Evolutionary conservation across 805 yeast genomes (phyloP).

Genomic region (Metschnikowia kofuensis): DNA sequence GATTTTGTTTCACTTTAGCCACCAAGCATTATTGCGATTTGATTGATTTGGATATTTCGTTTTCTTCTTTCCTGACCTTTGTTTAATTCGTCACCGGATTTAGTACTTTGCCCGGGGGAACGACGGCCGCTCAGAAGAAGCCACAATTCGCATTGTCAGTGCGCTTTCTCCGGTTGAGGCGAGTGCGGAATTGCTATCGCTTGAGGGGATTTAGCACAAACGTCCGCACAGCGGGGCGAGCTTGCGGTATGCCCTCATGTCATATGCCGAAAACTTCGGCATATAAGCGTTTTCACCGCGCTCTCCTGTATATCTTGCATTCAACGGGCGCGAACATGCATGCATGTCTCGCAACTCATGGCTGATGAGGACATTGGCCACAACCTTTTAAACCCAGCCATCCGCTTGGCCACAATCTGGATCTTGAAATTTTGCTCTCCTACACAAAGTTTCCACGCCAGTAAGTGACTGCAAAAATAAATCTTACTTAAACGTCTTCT

Average conservation of each 20-base stretch:
- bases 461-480: slow-evolving; percentile 1
- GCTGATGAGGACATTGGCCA: slow-evolving; percentile 11
- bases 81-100: no score
- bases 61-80: no score
- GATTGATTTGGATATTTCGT: no score
- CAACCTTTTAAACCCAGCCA: slow-evolving; percentile 5
- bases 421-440: neutral
- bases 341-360: slow-evolving; percentile 5
- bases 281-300: no score
- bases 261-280: neutral
- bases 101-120: no score
- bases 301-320: neutral
- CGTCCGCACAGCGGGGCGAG: neutral
- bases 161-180: neutral
- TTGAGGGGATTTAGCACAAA: neutral
- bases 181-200: slow-evolving; percentile 6
- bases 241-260: neutral
- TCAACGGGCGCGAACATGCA: neutral
- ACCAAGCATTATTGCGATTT: no score
- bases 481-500: neutral
- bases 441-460: neutral
- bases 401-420: slow-evolving; percentile 7
- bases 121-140: neutral
- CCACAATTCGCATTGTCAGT: neutral
- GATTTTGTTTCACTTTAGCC: no score